phyloP scores from a whole-genome alignment of 2,329 filamentous ascomycete species.

The Aspergillus melleus region DNA sequence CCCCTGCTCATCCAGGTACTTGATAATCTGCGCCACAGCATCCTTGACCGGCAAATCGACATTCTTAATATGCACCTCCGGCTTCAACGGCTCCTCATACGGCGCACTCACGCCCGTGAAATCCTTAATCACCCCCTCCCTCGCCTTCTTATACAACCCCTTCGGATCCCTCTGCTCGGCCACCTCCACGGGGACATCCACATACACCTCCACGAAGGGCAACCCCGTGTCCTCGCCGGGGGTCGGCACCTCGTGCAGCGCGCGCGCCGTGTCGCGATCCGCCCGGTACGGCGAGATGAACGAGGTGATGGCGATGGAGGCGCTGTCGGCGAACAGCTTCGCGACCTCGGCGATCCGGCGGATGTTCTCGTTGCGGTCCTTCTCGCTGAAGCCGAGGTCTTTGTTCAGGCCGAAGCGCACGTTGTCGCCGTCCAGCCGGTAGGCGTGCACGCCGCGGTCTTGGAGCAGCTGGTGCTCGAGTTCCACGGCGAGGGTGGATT shows the following conservation, averaged over 20 bases:
- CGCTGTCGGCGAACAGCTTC: slow-evolving; percentile 91
- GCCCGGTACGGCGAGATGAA: slow-evolving; percentile 96
- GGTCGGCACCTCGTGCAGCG: slow-evolving; percentile 68
- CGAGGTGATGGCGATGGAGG: slow-evolving; percentile 84
- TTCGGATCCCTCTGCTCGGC: slow-evolving; percentile 96
- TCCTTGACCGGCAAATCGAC: slow-evolving; percentile 83
- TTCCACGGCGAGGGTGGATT: slow-evolving; percentile 94
- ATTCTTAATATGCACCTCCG: slow-evolving; percentile 86
- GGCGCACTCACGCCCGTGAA: slow-evolving; percentile 95
- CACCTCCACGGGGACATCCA: slow-evolving; percentile 87
- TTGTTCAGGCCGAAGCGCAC: slow-evolving; percentile 98
- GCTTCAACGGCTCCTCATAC: slow-evolving; percentile 82
- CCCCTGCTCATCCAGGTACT: slow-evolving; percentile 71
- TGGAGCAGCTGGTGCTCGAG: slow-evolving; percentile 90
- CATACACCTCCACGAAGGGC: slow-evolving; percentile 89
- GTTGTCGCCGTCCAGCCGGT: slow-evolving; percentile 97
- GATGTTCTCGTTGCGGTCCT: slow-evolving; percentile 97
- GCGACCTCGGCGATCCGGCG: slow-evolving; percentile 94
- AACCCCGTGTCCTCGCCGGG: slow-evolving; percentile 63
- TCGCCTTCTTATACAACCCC: slow-evolving; percentile 95
- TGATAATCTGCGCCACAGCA: slow-evolving; percentile 79
- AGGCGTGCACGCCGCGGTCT: slow-evolving; percentile 73
- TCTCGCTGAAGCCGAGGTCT: slow-evolving; percentile 90
- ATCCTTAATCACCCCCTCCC: slow-evolving; percentile 90
- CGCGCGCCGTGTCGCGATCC: slow-evolving; percentile 79